A percentile compares a stretch with the other conserved stretches of the same genome.
These are phyloP conservation scores for Colletotrichum cordylinicola DNA, from an alignment of 2,329 filamentous ascomycete species.

Conservation along the genomic window DNA sequence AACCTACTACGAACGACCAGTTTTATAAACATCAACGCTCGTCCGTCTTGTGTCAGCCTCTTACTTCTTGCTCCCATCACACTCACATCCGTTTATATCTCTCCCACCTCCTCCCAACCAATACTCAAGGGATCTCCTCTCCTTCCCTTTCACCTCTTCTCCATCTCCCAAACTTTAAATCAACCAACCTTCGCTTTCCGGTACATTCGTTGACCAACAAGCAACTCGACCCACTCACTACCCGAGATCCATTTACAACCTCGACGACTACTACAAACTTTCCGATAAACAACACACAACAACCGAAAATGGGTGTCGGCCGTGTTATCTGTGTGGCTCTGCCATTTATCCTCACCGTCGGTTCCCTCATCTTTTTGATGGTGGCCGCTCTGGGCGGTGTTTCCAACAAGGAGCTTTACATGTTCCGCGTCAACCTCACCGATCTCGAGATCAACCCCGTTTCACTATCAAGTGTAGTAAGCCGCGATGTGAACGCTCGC, in stretches of 20 bases:
- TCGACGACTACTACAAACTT: not conserved
- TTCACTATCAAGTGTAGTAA: slow-evolving; percentile 27
- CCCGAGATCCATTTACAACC: not conserved
- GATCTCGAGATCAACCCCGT: slow-evolving; percentile 61
- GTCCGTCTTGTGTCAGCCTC: slow-evolving; percentile 7
- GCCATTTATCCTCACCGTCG: slow-evolving; percentile 83
- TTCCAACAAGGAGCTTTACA: slow-evolving; percentile 59
- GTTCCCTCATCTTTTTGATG: slow-evolving; percentile 73
- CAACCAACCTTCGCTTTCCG: not conserved
- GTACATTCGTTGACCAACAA: slow-evolving; percentile 10
- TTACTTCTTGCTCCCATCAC: slow-evolving; percentile 1
- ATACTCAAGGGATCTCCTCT: not conserved
- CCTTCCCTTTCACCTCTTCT: not conserved
- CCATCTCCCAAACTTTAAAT: not conserved
- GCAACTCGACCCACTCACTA: not conserved
- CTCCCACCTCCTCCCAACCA: not conserved
- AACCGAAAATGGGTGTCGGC: slow-evolving; percentile 65
- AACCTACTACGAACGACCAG: not conserved
- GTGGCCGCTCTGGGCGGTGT: slow-evolving; percentile 63
- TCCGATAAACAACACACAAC: slow-evolving; percentile 28
- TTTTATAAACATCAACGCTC: slow-evolving; percentile 22
- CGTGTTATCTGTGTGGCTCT: slow-evolving; percentile 86
- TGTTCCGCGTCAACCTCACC: slow-evolving; percentile 67
- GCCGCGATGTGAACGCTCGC: slow-evolving; percentile 29
- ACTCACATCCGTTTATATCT: not conserved